Conservation (phyloP, 2,329 filamentous ascomycete genomes). For the Colletotrichum orchidophilum region DNA sequence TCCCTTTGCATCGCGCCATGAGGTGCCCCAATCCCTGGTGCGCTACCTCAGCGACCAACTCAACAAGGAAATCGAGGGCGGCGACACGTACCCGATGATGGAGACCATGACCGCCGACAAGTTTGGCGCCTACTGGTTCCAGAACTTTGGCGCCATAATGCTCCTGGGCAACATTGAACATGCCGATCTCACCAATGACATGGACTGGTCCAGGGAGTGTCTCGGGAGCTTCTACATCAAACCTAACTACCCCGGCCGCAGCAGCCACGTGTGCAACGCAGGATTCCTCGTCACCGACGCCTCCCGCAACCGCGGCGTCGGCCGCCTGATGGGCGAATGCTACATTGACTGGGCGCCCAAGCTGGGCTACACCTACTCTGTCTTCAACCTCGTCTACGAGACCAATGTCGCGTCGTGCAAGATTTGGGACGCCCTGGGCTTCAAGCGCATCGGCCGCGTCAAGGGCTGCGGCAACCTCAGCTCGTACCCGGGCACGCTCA, state of each 20-base stretch:
- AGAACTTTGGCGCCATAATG: conserved; percentile 90
- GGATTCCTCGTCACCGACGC: conserved; percentile 80
- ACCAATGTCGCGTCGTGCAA: conserved; percentile 90
- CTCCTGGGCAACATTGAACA: conserved; percentile 78
- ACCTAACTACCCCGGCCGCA: conserved; percentile 90
- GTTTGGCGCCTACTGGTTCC: conserved; percentile 89
- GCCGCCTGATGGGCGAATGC: conserved; percentile 78
- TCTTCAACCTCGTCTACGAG: conserved; percentile 95
- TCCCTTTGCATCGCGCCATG: conserved; percentile 79
- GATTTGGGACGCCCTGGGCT: conserved; percentile 91
- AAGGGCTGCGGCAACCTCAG: conserved; percentile 76
- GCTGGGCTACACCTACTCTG: conserved; percentile 89
- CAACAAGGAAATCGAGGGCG: conserved; percentile 90
- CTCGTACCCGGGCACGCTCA: conserved; percentile 73
- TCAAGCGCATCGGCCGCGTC: conserved; percentile 90
- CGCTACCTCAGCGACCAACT: conserved; percentile 84
- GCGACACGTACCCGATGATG: conserved; percentile 91
- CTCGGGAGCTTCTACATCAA: conserved; percentile 94
- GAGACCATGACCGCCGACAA: conserved; percentile 77
- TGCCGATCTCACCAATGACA: conserved; percentile 65
- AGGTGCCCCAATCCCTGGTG: conserved; percentile 80
- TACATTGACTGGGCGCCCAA: conserved; percentile 82
- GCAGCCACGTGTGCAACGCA: conserved; percentile 90
- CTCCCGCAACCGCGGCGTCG: conserved; percentile 77
- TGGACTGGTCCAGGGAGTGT: conserved; percentile 83